These are phyloP conservation scores for Lactarius quietus DNA, from an alignment of 768 basidiomycete species.

Conservation along the genomic window DNA sequence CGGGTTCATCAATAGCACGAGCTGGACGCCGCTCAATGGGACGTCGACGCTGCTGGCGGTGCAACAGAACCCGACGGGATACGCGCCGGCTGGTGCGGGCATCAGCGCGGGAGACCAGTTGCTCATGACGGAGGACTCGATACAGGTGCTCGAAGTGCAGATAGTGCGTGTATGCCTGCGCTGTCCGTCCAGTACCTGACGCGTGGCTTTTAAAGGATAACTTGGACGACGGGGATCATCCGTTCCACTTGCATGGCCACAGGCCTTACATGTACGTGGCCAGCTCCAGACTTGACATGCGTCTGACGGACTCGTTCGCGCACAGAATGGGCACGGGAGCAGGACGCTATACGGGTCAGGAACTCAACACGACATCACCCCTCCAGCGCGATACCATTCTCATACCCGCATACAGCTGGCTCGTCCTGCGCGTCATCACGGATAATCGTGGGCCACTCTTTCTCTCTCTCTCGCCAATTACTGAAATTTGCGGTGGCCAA, in stretches of 20 bases:
- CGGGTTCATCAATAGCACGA: no score
- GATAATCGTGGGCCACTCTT: slow-evolving; percentile 19
- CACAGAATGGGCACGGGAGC: slow-evolving; percentile 18
- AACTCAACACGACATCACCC: slow-evolving; percentile 17
- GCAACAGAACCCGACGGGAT: no score
- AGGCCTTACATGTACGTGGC: slow-evolving; percentile 23
- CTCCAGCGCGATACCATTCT: slow-evolving; percentile 21
- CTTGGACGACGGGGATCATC: slow-evolving; percentile 24
- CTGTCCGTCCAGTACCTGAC: not conserved
- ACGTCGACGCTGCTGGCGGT: no score
- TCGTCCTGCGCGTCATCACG: no score
- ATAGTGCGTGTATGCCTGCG: no score
- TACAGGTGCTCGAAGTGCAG: slow-evolving; percentile 22
- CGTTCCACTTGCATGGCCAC: slow-evolving; percentile 23
- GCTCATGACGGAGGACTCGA: slow-evolving; percentile 20
- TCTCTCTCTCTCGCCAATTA: not conserved
- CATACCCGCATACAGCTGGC: slow-evolving; percentile 20
- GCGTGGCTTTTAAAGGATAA: slow-evolving; percentile 9
- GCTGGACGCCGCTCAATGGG: no score
- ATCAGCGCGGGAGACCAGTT: slow-evolving; percentile 11
- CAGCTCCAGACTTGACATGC: no score
- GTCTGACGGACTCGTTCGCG: not conserved
- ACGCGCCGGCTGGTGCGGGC: slow-evolving; percentile 11
- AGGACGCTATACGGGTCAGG: slow-evolving; percentile 19
- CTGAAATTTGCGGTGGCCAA: no score